phyloP scores from a whole-genome alignment of 208 protist genomes.

The Wallacemonas sp. region DNA sequence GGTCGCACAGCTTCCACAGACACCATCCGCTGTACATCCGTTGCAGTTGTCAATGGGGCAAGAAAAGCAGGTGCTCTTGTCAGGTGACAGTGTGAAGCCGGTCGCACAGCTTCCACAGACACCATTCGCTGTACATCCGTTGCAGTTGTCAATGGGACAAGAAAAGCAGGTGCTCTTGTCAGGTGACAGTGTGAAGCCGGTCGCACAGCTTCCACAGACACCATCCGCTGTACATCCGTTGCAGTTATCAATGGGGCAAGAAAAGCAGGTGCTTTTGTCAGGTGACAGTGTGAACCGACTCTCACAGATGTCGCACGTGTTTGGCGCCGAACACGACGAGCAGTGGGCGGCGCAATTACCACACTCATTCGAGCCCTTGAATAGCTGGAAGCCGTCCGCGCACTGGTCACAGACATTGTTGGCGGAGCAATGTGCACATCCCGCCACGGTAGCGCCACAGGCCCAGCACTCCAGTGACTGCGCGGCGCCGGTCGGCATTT shows the following conservation, averaged over 20 bases:
- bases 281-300: background rate
- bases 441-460: constrained; percentile 20
- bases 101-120: background rate
- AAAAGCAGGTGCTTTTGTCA: background rate
- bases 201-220: background rate
- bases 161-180: background rate
- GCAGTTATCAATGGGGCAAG: background rate
- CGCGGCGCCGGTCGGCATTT: background rate
- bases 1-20: background rate
- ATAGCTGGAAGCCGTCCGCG: background rate
- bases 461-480: background rate
- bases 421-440: constrained; percentile 12
- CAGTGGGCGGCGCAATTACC: constrained; percentile 4
- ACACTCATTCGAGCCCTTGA: background rate
- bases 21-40: background rate
- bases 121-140: background rate
- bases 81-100: background rate
- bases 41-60: background rate
- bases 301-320: constrained; percentile 3
- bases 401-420: background rate
- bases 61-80: background rate
- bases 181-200: background rate
- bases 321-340: background rate
- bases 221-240: background rate
- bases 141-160: background rate